A percentile compares a stretch with the other conserved stretches of the same genome.
phyloP scores from a whole-genome alignment of 129 eudicot species.

The Artemisia annua region DNA sequence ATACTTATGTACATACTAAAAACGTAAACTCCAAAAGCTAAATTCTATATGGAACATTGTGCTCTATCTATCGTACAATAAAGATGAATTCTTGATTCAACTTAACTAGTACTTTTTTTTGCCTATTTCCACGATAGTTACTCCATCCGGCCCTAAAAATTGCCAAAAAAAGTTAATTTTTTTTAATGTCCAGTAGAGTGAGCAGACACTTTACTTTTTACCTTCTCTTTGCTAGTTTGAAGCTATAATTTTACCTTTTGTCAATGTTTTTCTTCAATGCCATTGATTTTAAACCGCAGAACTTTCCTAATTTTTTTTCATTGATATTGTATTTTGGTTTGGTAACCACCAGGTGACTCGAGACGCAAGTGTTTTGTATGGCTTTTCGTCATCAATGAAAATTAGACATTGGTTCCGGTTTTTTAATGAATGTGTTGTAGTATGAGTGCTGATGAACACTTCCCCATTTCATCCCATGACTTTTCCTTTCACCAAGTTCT shows the following conservation, averaged over 20 bases:
- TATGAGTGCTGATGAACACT: slow-evolving; percentile 18
- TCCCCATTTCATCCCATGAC: slow-evolving; percentile 11
- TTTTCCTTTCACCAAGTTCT: not conserved
- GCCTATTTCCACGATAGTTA: not conserved
- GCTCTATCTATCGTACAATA: not conserved
- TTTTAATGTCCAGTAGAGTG: no score
- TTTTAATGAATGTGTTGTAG: slow-evolving; percentile 22
- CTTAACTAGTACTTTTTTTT: not conserved
- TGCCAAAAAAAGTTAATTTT: no score
- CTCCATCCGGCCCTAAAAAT: not conserved
- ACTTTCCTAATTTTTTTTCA: not conserved
- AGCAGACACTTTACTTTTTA: not conserved
- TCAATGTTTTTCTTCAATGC: not conserved
- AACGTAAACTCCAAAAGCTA: slow-evolving; percentile 1
- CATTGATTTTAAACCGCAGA: not conserved
- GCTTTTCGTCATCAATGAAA: slow-evolving; percentile 7
- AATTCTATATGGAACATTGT: not conserved
- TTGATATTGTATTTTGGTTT: slow-evolving; percentile 12
- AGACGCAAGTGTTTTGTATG: slow-evolving; percentile 22
- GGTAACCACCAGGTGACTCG: slow-evolving; percentile 22
- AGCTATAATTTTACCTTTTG: not conserved
- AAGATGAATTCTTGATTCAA: slow-evolving; percentile 4
- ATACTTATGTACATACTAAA: not conserved
- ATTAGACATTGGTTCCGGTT: slow-evolving; percentile 14
- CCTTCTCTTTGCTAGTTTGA: not conserved